Evolutionary conservation across 2,329 filamentous ascomycete species (phyloP).

Genomic region (Arthrobotrys iridis): DNA sequence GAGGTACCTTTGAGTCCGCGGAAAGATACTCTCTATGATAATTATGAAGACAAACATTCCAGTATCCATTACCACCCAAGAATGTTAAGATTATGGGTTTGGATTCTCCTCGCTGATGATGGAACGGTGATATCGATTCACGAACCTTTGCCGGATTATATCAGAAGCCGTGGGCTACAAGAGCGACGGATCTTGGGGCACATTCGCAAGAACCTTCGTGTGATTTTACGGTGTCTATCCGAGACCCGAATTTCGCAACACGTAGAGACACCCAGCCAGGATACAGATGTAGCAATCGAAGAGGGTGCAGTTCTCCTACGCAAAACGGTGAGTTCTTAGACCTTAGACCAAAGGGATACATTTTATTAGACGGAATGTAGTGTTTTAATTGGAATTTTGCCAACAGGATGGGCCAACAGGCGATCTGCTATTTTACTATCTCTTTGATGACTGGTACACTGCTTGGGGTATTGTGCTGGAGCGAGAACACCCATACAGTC

Average conservation of each 20-base stretch:
- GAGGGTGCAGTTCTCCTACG: constrained; percentile 58
- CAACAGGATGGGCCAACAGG: constrained; percentile 64
- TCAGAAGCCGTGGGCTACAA: not conserved
- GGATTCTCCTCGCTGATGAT: constrained; percentile 61
- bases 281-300: constrained; percentile 60
- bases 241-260: constrained; percentile 59
- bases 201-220: constrained; percentile 57
- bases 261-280: constrained; percentile 67
- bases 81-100: constrained; percentile 66
- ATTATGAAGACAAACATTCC: not conserved
- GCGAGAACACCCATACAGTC: constrained; percentile 66
- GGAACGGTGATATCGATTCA: constrained; percentile 65
- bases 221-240: constrained; percentile 56
- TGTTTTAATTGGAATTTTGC: not conserved
- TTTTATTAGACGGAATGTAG: too few relatives aligned
- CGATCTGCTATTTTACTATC: constrained; percentile 72
- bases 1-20: too few relatives aligned
- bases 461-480: constrained; percentile 70
- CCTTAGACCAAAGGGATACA: too few relatives aligned
- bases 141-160: constrained; percentile 58
- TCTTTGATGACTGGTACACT: constrained; percentile 74
- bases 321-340: too few relatives aligned
- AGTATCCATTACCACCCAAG: constrained; percentile 58
- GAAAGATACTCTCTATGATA: not conserved
- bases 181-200: constrained; percentile 47